phyloP scores from a whole-genome alignment of 2,329 filamentous ascomycete genomes.

The Cercospora citrullina region DNA sequence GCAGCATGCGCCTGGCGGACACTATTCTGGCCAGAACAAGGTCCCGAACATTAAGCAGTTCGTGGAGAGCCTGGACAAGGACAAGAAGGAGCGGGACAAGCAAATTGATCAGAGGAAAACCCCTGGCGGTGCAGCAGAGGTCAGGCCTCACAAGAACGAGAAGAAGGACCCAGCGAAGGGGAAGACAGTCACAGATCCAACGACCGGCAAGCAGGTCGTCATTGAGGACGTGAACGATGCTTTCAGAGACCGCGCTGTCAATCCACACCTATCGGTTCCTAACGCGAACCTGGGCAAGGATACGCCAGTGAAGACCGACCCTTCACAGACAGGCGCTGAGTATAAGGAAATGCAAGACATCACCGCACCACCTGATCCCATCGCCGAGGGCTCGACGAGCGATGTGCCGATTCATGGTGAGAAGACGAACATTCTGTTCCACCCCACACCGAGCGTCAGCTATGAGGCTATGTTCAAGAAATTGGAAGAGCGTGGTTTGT shows the following conservation, averaged over 20 bases:
- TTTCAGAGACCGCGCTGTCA: conserved; percentile 67
- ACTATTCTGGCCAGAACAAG: conserved; percentile 80
- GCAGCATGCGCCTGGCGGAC: conserved; percentile 50
- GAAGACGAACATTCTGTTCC: conserved; percentile 94
- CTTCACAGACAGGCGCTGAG: conserved; percentile 70
- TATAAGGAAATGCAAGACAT: conserved; percentile 86
- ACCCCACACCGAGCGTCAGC: conserved; percentile 85
- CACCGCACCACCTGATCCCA: conserved; percentile 84
- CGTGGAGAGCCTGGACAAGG: conserved; percentile 71
- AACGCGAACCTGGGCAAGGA: conserved; percentile 83
- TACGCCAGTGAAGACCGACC: conserved; percentile 69
- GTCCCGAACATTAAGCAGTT: conserved; percentile 88
- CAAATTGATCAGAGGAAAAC: conserved; percentile 58
- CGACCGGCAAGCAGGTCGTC: conserved; percentile 79
- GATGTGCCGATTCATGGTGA: conserved; percentile 96
- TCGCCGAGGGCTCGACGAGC: conserved; percentile 77
- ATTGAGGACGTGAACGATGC: conserved; percentile 78
- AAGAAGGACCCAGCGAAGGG: conserved; percentile 50
- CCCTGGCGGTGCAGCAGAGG: conserved; percentile 41
- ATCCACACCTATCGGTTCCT: conserved; percentile 78
- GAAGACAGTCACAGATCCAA: conserved; percentile 77
- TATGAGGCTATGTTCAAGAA: conserved; percentile 83
- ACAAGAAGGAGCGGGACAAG: conserved; percentile 75
- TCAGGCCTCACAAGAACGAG: conserved; percentile 50
- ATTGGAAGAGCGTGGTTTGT: conserved; percentile 72